Evolutionary conservation across 345 rosid species (phyloP).

Genomic region (Mallotus nudiflorus): DNA sequence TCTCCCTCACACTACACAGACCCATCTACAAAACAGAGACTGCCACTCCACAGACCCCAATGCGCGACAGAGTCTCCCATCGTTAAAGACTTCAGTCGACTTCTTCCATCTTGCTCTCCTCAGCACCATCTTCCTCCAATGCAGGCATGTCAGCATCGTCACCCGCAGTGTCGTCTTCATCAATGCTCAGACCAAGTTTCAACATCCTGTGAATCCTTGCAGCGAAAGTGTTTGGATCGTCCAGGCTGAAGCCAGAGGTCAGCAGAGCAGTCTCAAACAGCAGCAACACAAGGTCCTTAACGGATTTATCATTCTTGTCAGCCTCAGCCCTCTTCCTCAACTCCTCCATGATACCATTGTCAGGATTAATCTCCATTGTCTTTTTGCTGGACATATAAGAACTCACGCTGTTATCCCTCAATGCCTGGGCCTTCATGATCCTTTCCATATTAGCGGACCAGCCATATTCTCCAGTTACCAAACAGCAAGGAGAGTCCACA

Average conservation of each 20-base stretch:
- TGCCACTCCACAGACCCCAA: too few species aligned
- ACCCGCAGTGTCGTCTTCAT: constrained; percentile 55
- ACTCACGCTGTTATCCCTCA: constrained; percentile 89
- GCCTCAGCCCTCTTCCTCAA: constrained; percentile 76
- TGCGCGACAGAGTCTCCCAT: neutral
- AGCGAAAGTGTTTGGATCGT: constrained; percentile 80
- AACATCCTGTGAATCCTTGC: constrained; percentile 86
- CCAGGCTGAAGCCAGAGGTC: constrained; percentile 87
- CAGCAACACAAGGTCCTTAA: constrained; percentile 71
- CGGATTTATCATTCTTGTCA: constrained; percentile 84
- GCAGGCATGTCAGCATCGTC: constrained; percentile 77
- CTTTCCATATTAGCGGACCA: constrained; percentile 96
- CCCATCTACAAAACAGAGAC: neutral
- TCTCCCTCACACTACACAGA: neutral
- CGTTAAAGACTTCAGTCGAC: constrained; percentile 48
- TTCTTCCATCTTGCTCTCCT: constrained; percentile 96
- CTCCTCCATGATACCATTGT: constrained; percentile 90
- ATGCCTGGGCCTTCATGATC: constrained; percentile 87
- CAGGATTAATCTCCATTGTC: constrained; percentile 87
- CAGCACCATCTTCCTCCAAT: constrained; percentile 74
- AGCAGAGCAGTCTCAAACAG: constrained; percentile 78
- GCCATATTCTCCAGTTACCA: constrained; percentile 86
- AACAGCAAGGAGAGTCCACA: constrained; percentile 84
- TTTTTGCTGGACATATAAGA: constrained; percentile 93
- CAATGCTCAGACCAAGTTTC: constrained; percentile 81